These are phyloP conservation scores for Lactarius sanguifluus DNA, from an alignment of 768 basidiomycete species.

Conservation along the genomic window DNA sequence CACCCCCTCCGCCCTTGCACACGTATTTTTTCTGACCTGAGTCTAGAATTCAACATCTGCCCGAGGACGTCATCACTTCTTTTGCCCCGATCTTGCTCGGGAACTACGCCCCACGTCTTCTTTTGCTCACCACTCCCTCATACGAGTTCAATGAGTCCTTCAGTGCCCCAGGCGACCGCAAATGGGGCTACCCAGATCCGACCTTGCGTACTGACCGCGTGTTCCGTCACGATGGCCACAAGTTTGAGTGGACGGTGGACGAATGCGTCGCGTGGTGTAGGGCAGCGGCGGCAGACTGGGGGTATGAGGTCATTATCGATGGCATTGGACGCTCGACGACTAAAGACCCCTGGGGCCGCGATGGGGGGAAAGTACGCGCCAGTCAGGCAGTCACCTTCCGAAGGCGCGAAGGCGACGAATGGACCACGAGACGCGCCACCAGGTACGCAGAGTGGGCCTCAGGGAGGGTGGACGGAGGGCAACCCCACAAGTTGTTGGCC, in stretches of 20 bases:
- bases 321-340: conserved; percentile 61
- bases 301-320: conserved; percentile 61
- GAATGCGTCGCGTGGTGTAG: conserved; percentile 72
- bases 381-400: conserved; percentile 66
- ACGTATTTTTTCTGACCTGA: neutral
- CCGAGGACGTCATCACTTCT: conserved; percentile 52
- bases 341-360: conserved; percentile 71
- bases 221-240: conserved; percentile 82
- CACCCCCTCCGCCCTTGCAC: conserved; percentile 15
- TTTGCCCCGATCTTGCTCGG: conserved; percentile 77
- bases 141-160: conserved; percentile 82
- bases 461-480: conserved; percentile 16
- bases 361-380: conserved; percentile 62
- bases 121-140: conserved; percentile 83
- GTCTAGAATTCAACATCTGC: conserved; percentile 77
- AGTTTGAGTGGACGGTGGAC: conserved; percentile 82
- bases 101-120: conserved; percentile 67
- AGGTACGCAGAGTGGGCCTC: conserved; percentile 35
- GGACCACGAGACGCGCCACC: conserved; percentile 32
- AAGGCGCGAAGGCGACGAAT: conserved; percentile 42
- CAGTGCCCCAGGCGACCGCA: conserved; percentile 49
- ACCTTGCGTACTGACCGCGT: conserved; percentile 69
- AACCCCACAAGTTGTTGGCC: conserved; percentile 49
- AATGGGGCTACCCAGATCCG: conserved; percentile 64
- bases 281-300: conserved; percentile 59